Percentiles rank a stretch among this genome's conserved stretches.
Evolutionary conservation across 768 basidiomycete species (phyloP).

Genomic region (Boletus tylopilopsis): DNA sequence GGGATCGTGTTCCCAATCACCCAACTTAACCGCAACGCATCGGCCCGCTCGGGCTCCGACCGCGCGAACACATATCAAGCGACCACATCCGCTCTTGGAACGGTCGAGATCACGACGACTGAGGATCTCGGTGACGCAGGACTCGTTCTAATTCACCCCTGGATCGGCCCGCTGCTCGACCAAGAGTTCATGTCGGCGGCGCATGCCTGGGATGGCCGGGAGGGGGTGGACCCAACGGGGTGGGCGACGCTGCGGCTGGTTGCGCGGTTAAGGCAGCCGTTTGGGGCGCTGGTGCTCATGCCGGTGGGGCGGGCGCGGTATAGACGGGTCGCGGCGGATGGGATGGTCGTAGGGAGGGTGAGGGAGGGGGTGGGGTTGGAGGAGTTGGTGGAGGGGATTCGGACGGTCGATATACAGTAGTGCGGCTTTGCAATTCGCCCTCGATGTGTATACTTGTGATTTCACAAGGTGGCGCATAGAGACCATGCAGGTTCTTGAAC

Average conservation of each 20-base stretch:
- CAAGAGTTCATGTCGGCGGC: too few species aligned
- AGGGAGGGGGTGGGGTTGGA: background rate
- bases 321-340: conserved; percentile 13
- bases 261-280: conserved; percentile 2
- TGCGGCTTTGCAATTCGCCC: too few species aligned
- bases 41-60: too few species aligned
- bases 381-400: background rate
- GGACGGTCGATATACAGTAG: too few species aligned
- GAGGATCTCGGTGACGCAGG: background rate
- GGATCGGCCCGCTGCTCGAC: conserved; percentile 8
- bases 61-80: background rate
- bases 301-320: background rate
- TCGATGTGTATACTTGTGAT: too few species aligned
- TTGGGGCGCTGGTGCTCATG: conserved; percentile 5
- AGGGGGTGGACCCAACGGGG: background rate
- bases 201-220: too few species aligned
- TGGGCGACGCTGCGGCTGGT: background rate
- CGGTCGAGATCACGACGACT: conserved; percentile 4
- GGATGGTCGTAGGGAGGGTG: conserved; percentile 5
- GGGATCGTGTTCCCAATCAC: conserved; percentile 1
- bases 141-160: conserved; percentile 11
- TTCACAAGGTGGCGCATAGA: too few species aligned
- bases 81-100: background rate
- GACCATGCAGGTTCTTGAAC: too few species aligned
- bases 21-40: background rate